These are phyloP conservation scores for Maudiozyma humilis DNA, from an alignment of 1,139 yeast genomes.

Conservation along the genomic window DNA sequence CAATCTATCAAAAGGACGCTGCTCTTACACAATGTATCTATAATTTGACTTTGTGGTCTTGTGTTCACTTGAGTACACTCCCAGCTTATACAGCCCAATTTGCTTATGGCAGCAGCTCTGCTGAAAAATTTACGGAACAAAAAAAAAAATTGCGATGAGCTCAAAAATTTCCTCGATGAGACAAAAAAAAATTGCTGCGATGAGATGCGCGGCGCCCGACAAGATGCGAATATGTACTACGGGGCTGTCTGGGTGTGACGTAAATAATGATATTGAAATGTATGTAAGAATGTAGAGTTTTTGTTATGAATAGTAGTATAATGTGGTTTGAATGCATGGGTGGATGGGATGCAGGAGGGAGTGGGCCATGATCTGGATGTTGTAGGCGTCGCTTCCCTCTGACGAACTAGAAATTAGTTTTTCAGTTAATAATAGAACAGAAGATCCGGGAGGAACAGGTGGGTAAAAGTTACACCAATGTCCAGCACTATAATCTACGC, in stretches of 20 bases:
- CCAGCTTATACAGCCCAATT: too few relatives aligned
- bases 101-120: too few relatives aligned
- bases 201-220: neutral
- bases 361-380: neutral
- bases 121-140: conserved; percentile 1
- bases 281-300: neutral
- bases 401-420: too few relatives aligned
- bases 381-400: neutral
- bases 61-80: too few relatives aligned
- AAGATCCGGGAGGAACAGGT: too few relatives aligned
- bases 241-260: neutral
- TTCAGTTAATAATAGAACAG: too few relatives aligned
- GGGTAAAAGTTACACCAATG: too few relatives aligned
- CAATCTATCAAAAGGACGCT: too few relatives aligned
- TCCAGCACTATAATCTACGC: neutral
- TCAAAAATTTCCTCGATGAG: conserved; percentile 1
- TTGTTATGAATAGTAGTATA: neutral
- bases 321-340: neutral
- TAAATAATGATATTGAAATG: neutral
- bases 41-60: neutral
- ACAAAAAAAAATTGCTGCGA: neutral
- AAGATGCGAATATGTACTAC: neutral
- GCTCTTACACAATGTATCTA: neutral
- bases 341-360: neutral
- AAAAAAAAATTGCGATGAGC: conserved; percentile 1